Evolutionary conservation across 1,139 yeast species (phyloP).

Genomic region (Kodamaea alishanica): DNA sequence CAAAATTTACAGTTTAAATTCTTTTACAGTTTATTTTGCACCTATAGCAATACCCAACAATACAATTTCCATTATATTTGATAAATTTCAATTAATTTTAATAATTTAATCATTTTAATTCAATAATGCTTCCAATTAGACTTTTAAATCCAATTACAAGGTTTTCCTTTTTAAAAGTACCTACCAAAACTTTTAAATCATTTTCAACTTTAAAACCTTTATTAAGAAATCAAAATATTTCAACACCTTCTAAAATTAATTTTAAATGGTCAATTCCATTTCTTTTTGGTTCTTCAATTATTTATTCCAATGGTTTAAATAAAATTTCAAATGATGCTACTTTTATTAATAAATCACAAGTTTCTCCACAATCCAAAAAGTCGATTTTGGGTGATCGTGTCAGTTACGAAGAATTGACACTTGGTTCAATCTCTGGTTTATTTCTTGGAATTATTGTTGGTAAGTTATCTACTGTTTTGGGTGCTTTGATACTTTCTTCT

Average conservation of each 20-base stretch:
- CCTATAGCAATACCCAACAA: no score
- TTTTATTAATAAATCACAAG: neutral
- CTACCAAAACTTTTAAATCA: no score
- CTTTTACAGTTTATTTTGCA: no score
- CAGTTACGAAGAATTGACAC: conserved; percentile 57
- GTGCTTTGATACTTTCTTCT: conserved; percentile 48
- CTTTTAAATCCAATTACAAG: no score
- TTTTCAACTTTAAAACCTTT: no score
- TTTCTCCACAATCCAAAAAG: conserved; percentile 1
- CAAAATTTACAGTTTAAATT: no score
- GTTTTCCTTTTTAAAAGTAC: no score
- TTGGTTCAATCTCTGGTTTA: conserved; percentile 67
- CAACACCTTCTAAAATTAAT: neutral
- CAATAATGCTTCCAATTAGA: no score
- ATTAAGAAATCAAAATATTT: no score
- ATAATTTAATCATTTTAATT: no score
- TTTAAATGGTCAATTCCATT: conserved; percentile 5
- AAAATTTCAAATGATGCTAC: conserved; percentile 7
- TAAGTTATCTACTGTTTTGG: conserved; percentile 58
- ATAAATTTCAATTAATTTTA: no score
- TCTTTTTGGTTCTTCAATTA: conserved; percentile 1
- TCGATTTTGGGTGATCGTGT: conserved; percentile 28
- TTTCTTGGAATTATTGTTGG: conserved; percentile 62
- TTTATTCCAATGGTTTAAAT: neutral
- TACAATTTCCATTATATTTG: no score